Base-by-base conservation (phyloP, 2,329 filamentous ascomycete species). In the Stagonosporopsis chrysanthemi region DNA sequence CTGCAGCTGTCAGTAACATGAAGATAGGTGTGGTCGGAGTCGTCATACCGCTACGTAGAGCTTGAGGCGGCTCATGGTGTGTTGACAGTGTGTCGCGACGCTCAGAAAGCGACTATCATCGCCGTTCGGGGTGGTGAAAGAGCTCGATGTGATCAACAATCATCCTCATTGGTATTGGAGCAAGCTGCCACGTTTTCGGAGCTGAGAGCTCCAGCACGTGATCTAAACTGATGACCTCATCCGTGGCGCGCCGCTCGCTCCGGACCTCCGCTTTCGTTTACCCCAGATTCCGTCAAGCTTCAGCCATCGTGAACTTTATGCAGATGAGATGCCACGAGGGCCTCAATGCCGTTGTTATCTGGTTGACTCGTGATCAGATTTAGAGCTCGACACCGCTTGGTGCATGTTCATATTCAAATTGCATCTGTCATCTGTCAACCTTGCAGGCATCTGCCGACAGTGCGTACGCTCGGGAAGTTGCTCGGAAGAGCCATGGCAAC, bases 11-110 rank as follows among this genome's bases (percentile, higher is more conserved):
- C 26, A 71, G 65, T 54, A 69, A 56, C 29, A 29, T 33, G 42
- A 39, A 12, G 44, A 33, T 28, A 24, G n/a, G 31, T 28, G 12
- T 6, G 11, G 19, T 19, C 17, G n/a, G 14, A 24, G 19, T 8
- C 14, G 33, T 28, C 53, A 39, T 73, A 75, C 73, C 63, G 70
- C 65, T 50, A 75, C 68, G 54, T 75, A 76, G 45, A 74, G 60
- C 58, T 73, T 64, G 29, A 75, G 64, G 50, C 73, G 68, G 52
- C 71, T 62, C 72, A 75, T 76, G 45, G 51, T 63, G 65, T 45
- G 54, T 39, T 60, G 35, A 49, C 47, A 48, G 29, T 29, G 29
- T 45, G 46, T 60, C 43, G 28, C 38, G 19, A 43, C 43, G 38
- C 36, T 62, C 60, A 67, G 38, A 11, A 38, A 42, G 29, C 40